Evolutionary conservation across 2,329 filamentous ascomycete species (phyloP).

Genomic region (Bipolaris sorokiniana): DNA sequence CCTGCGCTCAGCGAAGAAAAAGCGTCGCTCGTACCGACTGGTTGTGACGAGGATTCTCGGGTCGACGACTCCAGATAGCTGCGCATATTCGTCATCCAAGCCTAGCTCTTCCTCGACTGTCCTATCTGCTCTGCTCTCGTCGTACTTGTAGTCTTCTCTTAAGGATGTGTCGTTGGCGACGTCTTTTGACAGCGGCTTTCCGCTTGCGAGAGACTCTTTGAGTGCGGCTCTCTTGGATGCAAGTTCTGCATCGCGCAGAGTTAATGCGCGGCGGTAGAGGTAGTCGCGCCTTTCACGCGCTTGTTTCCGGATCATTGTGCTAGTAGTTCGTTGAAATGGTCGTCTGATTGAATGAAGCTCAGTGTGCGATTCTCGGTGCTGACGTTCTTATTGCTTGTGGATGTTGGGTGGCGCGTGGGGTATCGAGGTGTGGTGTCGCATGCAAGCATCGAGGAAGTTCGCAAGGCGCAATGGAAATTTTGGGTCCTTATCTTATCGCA

Average conservation of each 20-base stretch:
- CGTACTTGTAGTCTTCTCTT: constrained; percentile 89
- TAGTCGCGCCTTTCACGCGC: constrained; percentile 83
- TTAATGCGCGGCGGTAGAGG: constrained; percentile 78
- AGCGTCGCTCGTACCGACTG: constrained; percentile 51
- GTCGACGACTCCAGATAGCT: constrained; percentile 89
- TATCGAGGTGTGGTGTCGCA: constrained; percentile 5
- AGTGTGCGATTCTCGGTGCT: neutral
- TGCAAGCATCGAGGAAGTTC: constrained; percentile 5
- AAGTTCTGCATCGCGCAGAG: constrained; percentile 81
- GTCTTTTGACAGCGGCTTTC: constrained; percentile 79
- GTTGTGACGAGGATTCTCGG: constrained; percentile 90
- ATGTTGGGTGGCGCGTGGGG: neutral
- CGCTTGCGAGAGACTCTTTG: constrained; percentile 83
- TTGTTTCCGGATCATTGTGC: constrained; percentile 56
- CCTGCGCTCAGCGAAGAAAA: no score
- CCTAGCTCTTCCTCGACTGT: constrained; percentile 72
- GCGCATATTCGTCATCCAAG: constrained; percentile 87
- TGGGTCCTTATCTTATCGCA: constrained; percentile 17
- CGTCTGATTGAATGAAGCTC: neutral
- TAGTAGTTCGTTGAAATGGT: neutral
- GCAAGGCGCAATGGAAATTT: constrained; percentile 16
- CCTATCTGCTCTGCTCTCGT: constrained; percentile 77
- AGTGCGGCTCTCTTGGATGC: constrained; percentile 89
- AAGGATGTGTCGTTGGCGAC: constrained; percentile 87
- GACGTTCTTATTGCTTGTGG: neutral